These are phyloP conservation scores for Nannizziopsis barbatae DNA, from an alignment of 2,329 filamentous ascomycete species.

Conservation along the genomic window DNA sequence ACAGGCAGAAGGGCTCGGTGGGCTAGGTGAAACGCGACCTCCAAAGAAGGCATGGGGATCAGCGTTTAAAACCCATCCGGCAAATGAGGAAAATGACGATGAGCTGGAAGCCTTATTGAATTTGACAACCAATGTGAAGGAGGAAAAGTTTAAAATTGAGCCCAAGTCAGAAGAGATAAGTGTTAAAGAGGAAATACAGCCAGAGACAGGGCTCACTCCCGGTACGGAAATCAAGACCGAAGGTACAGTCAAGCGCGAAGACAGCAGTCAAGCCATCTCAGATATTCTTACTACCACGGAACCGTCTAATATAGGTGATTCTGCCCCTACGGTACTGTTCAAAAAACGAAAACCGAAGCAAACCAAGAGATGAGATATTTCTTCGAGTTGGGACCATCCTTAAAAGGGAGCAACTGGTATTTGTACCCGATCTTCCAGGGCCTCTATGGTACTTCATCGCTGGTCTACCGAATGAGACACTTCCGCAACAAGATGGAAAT, in stretches of 20 bases:
- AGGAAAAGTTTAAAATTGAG: conserved; percentile 17
- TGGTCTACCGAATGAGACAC: no score
- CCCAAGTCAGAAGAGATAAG: conserved; percentile 10
- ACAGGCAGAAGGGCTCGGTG: conserved; percentile 22
- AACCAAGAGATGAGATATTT: conserved; percentile 26
- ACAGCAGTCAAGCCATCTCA: conserved; percentile 12
- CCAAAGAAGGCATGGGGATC: conserved; percentile 36
- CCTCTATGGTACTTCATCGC: no score
- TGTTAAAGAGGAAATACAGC: background rate
- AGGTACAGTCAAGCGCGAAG: conserved; percentile 24
- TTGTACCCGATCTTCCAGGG: no score
- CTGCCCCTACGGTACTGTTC: conserved; percentile 31
- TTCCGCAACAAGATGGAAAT: no score
- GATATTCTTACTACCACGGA: conserved; percentile 11
- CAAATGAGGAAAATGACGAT: conserved; percentile 22
- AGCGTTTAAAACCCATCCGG: conserved; percentile 31
- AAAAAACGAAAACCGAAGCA: conserved; percentile 41
- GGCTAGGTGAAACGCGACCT: conserved; percentile 17
- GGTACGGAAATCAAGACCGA: conserved; percentile 16
- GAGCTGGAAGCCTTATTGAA: conserved; percentile 36
- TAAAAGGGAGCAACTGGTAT: no score
- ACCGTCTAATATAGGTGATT: conserved; percentile 11
- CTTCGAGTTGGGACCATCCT: background rate
- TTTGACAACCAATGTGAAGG: conserved; percentile 30
- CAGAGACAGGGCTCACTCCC: background rate